A percentile compares a stretch with the other conserved stretches of the same genome.
phyloP scores from a whole-genome alignment of 441 rosid species.

The Arabidopsis lyrata region DNA sequence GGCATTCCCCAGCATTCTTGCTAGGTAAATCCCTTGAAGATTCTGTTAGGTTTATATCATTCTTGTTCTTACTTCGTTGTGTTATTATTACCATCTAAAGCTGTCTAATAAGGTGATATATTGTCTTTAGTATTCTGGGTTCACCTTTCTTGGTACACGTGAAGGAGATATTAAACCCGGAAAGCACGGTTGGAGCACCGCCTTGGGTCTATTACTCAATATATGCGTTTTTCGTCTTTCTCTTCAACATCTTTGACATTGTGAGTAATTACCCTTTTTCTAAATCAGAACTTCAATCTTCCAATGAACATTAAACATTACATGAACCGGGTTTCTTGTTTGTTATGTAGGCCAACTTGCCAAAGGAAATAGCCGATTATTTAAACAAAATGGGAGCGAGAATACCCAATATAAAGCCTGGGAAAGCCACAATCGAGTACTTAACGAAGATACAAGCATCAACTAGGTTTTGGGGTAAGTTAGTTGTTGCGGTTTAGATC shows the following conservation, averaged over 20 bases:
- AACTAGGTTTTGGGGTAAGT: constrained; percentile 95
- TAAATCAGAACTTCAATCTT: constrained; percentile 10
- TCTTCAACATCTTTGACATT: constrained; percentile 95
- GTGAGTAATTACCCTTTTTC: constrained; percentile 57
- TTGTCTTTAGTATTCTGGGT: constrained; percentile 69
- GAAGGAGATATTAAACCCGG: constrained; percentile 89
- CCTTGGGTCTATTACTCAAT: constrained; percentile 93
- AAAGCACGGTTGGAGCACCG: constrained; percentile 82
- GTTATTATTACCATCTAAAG: constrained; percentile 5
- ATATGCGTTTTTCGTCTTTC: constrained; percentile 86
- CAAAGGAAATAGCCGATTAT: constrained; percentile 93
- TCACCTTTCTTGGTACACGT: constrained; percentile 81
- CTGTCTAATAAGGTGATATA: constrained; percentile 41
- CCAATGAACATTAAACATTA: constrained; percentile 14
- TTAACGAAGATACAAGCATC: constrained; percentile 91
- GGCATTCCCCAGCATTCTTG: constrained; percentile 89
- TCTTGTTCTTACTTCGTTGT: constrained; percentile 20
- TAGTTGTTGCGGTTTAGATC: constrained; percentile 7
- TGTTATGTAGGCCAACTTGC: constrained; percentile 84
- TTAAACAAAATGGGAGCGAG: constrained; percentile 98
- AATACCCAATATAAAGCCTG: constrained; percentile 92
- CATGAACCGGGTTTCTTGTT: constrained; percentile 1
- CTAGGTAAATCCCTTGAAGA: constrained; percentile 59
- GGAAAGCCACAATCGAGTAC: constrained; percentile 94
- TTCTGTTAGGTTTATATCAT: constrained; percentile 8